Base-by-base conservation (phyloP, 2,329 filamentous ascomycete species). In the Didymella pomorum region DNA sequence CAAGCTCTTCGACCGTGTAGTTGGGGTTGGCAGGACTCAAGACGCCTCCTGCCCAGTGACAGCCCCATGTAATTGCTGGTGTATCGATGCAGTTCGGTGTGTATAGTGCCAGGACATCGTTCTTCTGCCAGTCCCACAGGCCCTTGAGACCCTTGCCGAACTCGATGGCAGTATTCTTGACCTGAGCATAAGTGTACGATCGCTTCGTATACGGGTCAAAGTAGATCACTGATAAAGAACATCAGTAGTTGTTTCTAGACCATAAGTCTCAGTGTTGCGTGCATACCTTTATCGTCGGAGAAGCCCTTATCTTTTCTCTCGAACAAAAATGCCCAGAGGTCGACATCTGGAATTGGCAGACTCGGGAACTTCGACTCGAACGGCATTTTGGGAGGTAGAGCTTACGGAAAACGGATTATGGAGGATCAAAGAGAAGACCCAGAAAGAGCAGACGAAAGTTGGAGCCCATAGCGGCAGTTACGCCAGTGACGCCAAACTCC, bases 31-130 rank as follows among this genome's bases (percentile, higher is more conserved):
- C 93, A 0, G 93, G 92, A n/a, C 89, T 92, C 11, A 92, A 79
- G 50, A 92, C 81, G 28, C 91, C 93, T 44, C 93, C 93, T 0
- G 92, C 90, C 90, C 92, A 97, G 64, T 90, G 86, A 10, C 87
- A 84, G 26, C 93, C 93, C 82, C 91, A 92, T 76, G 87, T 91
- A 45, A 93, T 78, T 3, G 89, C 81, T 0, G 92, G 89, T 0
- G 89, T 92, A 75, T 97, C 93, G 72, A 97, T 89, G 75, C 84
- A 88, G 75, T 98, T 97, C 26, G 93, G 91, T 3, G 91, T 89
- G 81, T 89, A 97, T 52, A 97, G 82, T 11, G 85, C 90, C 21
- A 97, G 82, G 1, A 95, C 91, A 73, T 97, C 91, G 69, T 91
- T 90, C 72, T 90, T 93, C 67, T 87, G 83, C 90, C 93, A 97